phyloP scores from a whole-genome alignment of 495 filamentous ascomycete species.

The Penicillium tannophilum region DNA sequence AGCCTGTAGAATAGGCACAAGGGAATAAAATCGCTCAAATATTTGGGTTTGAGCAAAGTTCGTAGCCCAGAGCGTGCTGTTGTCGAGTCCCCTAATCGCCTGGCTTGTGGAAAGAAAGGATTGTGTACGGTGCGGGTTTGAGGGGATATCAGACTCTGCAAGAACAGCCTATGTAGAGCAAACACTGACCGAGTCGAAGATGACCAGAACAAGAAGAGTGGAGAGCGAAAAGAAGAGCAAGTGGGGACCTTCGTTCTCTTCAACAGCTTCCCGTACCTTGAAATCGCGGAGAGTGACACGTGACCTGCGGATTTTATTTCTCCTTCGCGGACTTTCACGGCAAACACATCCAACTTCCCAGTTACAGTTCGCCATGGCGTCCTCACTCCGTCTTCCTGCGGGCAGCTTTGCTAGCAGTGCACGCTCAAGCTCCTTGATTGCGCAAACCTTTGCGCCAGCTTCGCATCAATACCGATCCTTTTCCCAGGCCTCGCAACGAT shows the following conservation, averaged over 20 bases:
- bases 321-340: conserved; percentile 8
- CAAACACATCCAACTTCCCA: conserved; percentile 11
- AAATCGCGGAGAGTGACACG: conserved; percentile 27
- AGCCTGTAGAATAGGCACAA: conserved; percentile 9
- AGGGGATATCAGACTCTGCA: neutral
- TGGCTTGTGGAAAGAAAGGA: neutral
- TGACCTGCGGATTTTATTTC: conserved; percentile 35
- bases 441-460: conserved; percentile 17
- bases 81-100: conserved; percentile 2
- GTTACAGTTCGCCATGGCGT: conserved; percentile 37
- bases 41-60: conserved; percentile 1
- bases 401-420: conserved; percentile 23
- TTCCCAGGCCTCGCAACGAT: conserved; percentile 35
- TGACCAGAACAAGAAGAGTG: conserved; percentile 3
- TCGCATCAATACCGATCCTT: conserved; percentile 41
- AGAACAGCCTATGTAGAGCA: neutral
- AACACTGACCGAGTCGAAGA: neutral
- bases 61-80: neutral
- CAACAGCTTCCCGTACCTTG: conserved; percentile 11
- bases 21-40: neutral
- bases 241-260: neutral
- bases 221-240: conserved; percentile 4
- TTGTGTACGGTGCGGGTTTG: neutral
- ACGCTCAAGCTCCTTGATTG: conserved; percentile 15
- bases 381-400: conserved; percentile 33